These are phyloP conservation scores for Ambrosia artemisiifolia DNA, from an alignment of 129 eudicot genomes.

Conservation along the genomic window DNA sequence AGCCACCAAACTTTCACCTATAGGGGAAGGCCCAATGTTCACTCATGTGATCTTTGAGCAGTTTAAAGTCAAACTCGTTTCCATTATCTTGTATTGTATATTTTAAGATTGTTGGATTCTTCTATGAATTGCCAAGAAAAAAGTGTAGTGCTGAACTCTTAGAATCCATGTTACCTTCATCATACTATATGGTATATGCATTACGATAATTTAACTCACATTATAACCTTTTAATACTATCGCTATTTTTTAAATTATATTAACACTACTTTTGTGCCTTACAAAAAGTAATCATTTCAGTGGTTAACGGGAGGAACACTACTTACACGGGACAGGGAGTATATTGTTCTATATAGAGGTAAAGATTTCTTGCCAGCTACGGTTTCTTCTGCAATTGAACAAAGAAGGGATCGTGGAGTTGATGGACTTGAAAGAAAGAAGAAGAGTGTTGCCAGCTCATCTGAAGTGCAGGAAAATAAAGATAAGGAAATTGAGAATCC, in stretches of 20 bases:
- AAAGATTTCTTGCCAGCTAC: slow-evolving; percentile 90
- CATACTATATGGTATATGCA: slow-evolving; percentile 3
- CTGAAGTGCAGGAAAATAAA: slow-evolving; percentile 21
- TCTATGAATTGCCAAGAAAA: neutral
- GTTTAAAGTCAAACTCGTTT: neutral
- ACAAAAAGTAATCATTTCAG: slow-evolving; percentile 35
- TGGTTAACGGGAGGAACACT: slow-evolving; percentile 80
- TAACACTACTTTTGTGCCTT: slow-evolving; percentile 7
- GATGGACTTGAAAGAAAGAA: slow-evolving; percentile 27
- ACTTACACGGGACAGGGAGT: slow-evolving; percentile 80
- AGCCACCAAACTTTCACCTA: slow-evolving; percentile 2
- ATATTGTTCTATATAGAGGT: slow-evolving; percentile 78
- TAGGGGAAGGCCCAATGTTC: neutral
- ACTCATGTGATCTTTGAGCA: slow-evolving; percentile 10
- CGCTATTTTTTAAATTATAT: neutral
- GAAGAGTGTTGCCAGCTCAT: slow-evolving; percentile 20
- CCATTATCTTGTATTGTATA: neutral
- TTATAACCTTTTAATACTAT: neutral
- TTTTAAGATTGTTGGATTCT: neutral
- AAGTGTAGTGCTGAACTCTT: slow-evolving; percentile 5
- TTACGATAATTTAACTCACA: neutral
- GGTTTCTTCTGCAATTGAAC: slow-evolving; percentile 80
- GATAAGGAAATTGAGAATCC: slow-evolving; percentile 13
- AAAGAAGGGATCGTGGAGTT: slow-evolving; percentile 52
- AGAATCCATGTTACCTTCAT: neutral